Percentiles rank a stretch among this genome's conserved stretches.
Evolutionary conservation across 345 rosid genomes (phyloP).

Genomic region (Gossypium stocksii): DNA sequence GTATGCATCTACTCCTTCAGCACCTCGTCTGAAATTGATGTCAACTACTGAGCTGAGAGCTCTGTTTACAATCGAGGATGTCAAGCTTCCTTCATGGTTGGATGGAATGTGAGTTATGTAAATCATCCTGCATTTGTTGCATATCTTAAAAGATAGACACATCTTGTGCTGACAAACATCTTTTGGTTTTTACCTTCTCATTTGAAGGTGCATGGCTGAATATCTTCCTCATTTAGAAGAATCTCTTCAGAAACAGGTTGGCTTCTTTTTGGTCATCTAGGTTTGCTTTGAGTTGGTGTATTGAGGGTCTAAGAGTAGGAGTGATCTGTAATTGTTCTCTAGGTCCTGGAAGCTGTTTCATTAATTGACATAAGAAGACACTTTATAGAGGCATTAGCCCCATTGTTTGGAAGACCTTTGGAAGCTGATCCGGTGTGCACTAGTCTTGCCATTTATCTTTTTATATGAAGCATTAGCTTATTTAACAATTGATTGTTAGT

Average conservation of each 20-base stretch:
- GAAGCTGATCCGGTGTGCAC: conserved; percentile 85
- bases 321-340: not conserved
- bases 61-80: conserved; percentile 72
- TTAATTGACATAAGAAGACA: conserved; percentile 59
- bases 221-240: conserved; percentile 96
- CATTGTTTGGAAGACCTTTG: conserved; percentile 73
- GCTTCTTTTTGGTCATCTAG: conserved; percentile 18
- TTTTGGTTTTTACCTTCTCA: conserved; percentile 17
- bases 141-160: not conserved
- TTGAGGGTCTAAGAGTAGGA: conserved; percentile 3
- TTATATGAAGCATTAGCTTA: not conserved
- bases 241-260: conserved; percentile 73
- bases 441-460: conserved; percentile 12
- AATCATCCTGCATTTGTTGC: conserved; percentile 14
- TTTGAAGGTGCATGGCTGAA: conserved; percentile 92
- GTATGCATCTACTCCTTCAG: conserved; percentile 59
- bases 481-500: conserved; percentile 10
- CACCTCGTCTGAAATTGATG: conserved; percentile 79
- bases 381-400: conserved; percentile 70
- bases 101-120: conserved; percentile 70
- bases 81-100: conserved; percentile 86
- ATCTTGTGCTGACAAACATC: conserved; percentile 18
- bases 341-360: conserved; percentile 75
- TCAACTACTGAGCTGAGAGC: conserved; percentile 65
- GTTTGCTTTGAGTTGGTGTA: conserved; percentile 11